These are phyloP conservation scores for Nicotiana otophora DNA, from an alignment of 257 asterid species.

Conservation along the genomic window DNA sequence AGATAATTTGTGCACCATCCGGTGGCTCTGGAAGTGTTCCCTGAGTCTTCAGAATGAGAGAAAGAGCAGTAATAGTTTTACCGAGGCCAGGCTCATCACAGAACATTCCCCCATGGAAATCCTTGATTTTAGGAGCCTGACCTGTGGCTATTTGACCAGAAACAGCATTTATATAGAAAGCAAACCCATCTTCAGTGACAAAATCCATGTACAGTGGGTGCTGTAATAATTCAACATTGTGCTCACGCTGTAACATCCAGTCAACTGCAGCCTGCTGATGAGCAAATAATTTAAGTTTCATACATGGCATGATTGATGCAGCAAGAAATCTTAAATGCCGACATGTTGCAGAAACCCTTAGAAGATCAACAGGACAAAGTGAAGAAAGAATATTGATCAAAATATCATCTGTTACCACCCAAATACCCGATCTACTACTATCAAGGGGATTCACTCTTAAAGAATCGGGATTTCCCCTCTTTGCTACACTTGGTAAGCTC, in stretches of 20 bases:
- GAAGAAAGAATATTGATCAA: slow-evolving; percentile 51
- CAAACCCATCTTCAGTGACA: slow-evolving; percentile 63
- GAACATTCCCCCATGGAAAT: slow-evolving; percentile 92
- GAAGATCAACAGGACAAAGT: slow-evolving; percentile 64
- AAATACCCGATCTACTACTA: slow-evolving; percentile 51
- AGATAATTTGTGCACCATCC: slow-evolving; percentile 50
- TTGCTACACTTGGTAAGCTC: slow-evolving; percentile 63
- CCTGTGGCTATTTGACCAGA: slow-evolving; percentile 71
- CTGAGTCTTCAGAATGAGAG: slow-evolving; percentile 80
- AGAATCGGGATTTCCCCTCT: slow-evolving; percentile 34
- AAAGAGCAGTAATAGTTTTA: slow-evolving; percentile 89
- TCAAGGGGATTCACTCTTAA: slow-evolving; percentile 52
- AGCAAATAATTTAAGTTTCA: slow-evolving; percentile 86
- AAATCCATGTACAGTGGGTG: slow-evolving; percentile 76
- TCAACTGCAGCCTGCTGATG: slow-evolving; percentile 95
- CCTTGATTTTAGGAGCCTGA: slow-evolving; percentile 50
- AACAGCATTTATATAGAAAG: slow-evolving; percentile 55
- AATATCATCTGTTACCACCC: slow-evolving; percentile 70
- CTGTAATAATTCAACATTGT: slow-evolving; percentile 39
- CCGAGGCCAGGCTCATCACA: slow-evolving; percentile 99
- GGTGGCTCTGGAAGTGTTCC: slow-evolving; percentile 80
- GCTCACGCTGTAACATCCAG: slow-evolving; percentile 95
- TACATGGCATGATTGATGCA: slow-evolving; percentile 85
- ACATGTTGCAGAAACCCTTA: slow-evolving; percentile 69
- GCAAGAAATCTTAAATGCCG: slow-evolving; percentile 69